Base-by-base conservation (phyloP, 108 stramenopile species). In the Cyclotella atomus region DNA sequence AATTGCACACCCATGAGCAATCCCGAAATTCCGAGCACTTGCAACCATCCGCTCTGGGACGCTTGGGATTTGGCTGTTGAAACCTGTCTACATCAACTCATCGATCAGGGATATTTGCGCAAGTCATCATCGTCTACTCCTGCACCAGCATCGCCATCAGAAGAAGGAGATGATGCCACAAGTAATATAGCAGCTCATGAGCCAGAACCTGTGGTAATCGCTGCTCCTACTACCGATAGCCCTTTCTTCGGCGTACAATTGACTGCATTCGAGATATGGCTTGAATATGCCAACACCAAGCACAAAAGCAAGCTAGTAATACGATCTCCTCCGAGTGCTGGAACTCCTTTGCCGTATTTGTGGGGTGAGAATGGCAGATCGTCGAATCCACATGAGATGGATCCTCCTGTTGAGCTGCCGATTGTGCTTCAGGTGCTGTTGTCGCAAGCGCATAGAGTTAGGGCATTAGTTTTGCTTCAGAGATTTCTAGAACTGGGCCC, bases 31-130 rank as follows among this genome's bases (percentile, higher is more conserved):
- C 98, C 98, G 32, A 84, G 91, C 25, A 93, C 95, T 3, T 86
- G 84, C 34, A 82, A 96, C 68, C 99, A 99, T 84, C 96, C 97
- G 3, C 73, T 99, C 28, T 99, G 99, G 99, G 86, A 91, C 56
- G 84, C 99, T 0, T 99, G 98, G 98, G 99, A 99, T 80, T 70
- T 98, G n/a, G 98, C 97, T 2, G 95, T 97, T 33, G 99, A 99
- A 73, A 95, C 89, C 0, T 95, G 96, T 61, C 74, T 99, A 21
- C 82, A 86, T 59, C 85, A 84, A 35, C 76, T 99, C 15, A 83
- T 93, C 12, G 76, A 87, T 45, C 85, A 90, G 43, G 96, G 96
- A 36, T 50, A 44, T 20, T 55, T 70, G 71, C 35, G 52, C 47
- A 82, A 45, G 70, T 59, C 73, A 21, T 10, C 70, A 3, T 38